Evolutionary conservation across 1,139 yeast species (phyloP).

Genomic region (Diutina catenulata): DNA sequence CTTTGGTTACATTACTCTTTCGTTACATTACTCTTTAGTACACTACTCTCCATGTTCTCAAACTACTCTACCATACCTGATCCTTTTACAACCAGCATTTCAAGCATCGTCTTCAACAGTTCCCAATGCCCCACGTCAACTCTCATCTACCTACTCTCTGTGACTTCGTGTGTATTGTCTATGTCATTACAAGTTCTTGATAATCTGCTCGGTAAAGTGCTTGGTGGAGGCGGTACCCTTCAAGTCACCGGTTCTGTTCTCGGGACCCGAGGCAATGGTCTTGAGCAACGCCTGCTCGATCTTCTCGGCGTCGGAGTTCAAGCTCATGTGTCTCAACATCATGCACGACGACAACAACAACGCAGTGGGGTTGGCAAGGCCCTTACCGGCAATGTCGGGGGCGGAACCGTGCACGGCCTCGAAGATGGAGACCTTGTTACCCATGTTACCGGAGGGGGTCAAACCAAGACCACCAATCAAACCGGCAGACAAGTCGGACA

Average conservation of each 20-base stretch:
- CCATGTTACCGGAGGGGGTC: conserved; percentile 98
- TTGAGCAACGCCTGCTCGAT: conserved; percentile 83
- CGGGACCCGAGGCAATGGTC: conserved; percentile 92
- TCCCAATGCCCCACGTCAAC: no score
- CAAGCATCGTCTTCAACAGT: no score
- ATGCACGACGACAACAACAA: conserved; percentile 87
- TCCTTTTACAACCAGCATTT: no score
- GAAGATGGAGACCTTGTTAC: conserved; percentile 92
- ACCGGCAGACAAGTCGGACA: conserved; percentile 96
- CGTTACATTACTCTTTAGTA: no score
- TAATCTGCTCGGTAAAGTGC: conserved; percentile 71
- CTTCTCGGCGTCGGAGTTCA: conserved; percentile 65
- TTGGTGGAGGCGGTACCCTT: conserved; percentile 84
- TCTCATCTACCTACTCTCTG: no score
- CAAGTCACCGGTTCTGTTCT: conserved; percentile 88
- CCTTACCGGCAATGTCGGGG: conserved; percentile 97
- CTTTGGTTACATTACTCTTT: no score
- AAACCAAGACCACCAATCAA: conserved; percentile 97
- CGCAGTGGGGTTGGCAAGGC: conserved; percentile 98
- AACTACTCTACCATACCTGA: no score
- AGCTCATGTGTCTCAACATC: conserved; percentile 98
- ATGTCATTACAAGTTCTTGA: conserved; percentile 28
- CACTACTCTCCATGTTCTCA: no score
- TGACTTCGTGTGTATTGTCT: conserved; percentile 1
- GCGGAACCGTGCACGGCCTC: conserved; percentile 99